Evolutionary conservation across 495 filamentous ascomycete genomes (phyloP), one percentile per base, ranked within the genome.

Genomic region (Copromyces sp.): DNA sequence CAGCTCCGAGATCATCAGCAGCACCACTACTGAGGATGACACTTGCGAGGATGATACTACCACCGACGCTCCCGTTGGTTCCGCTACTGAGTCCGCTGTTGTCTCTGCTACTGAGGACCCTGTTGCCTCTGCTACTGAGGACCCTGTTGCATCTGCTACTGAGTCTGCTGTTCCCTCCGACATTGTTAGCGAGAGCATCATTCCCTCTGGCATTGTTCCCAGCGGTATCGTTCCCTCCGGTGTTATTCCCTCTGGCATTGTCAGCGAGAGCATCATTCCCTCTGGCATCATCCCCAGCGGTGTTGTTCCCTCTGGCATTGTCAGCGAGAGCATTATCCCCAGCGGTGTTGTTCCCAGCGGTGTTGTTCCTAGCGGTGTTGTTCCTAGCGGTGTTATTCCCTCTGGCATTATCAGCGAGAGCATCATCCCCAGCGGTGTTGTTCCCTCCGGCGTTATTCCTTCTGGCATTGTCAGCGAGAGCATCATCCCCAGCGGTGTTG

Each of bases 1-100:
- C 17, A 29, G 20, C 53, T 65, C 29, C 32, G 29, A 17, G 53
- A 35, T 65, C 53, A 8, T 45, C 71, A 69, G 35, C 24, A 42
- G 29, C 39, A 71, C 74, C 24, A n/a, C 73, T 12, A 17, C 45
- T 12, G 71, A 73, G 3, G 74, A 74, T 11, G 74, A 75, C 9
- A 37, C 42, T 24, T 74, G 72, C 70, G 73, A 72, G 12, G 74
- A 74, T 40, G 74, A 75, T 70, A 71, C 70, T 32, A 74, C 35
- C 1, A 59, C 70, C 32, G 35, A 70, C 42, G 71, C 72, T 35
- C 37, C 41, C 20, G 44, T 39, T 24, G 32, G 40, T 8, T 53
- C 69, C 16, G 45, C 69, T 47, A 59, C 69, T 24, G 39, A 42
- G 61, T 73, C 73, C 16, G 61, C n/a, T 20, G 7, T 44, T 8